Evolutionary conservation across 2,329 filamentous ascomycete genomes (phyloP), one percentile per base, ranked within the genome.

Genomic region (Fusarium incarnatum): DNA sequence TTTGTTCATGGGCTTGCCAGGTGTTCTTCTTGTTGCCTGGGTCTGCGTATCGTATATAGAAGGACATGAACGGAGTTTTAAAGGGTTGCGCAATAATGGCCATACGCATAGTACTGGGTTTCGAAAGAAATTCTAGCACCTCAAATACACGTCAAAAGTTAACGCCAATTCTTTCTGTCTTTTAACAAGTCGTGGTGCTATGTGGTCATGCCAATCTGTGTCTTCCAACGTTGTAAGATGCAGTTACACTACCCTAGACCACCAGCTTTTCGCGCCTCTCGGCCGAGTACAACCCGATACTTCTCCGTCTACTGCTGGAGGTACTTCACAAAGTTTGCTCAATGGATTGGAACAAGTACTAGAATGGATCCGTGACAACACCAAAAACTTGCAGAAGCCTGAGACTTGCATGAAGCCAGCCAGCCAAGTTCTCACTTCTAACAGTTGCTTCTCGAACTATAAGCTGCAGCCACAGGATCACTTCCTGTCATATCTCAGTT

Each of bases 41-140:
- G 62, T 57, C 56, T 56, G 40, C 40, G 16, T 37, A 13, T 59
- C 59, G 50, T 70, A 62, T 60, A 52, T 73, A 71, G 61, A 72
- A 52, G 60, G 64, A 64, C 57, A 70, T 28, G 45, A 55, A 59
- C 18, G 74, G 67, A 73, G 74, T 75, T 71, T 60, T 68, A 70
- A 44, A 46, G 61, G 67, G 56, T 41, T 56, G 57, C 68, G 54
- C 47, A 52, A 71, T 55, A 41, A 67, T 60, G 47, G 50, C 50
- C 60, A 61, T 61, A 69, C 45, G 56, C 59, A 52, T 50, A 64
- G 42, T 58, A 58, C 49, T 64, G 58, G 41, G 41, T 49, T 67
- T 59, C 57, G 58, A 40, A 47, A 55, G 49, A 66, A 34, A 45
- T 30, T 30, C 22, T 55, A 48, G 45, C 64, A 68, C 44, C 37